Percentiles rank a stretch among this genome's conserved stretches.
These are phyloP conservation scores for Lactarius pseudohatsudake DNA, from an alignment of 768 basidiomycete species.

Conservation along the genomic window DNA sequence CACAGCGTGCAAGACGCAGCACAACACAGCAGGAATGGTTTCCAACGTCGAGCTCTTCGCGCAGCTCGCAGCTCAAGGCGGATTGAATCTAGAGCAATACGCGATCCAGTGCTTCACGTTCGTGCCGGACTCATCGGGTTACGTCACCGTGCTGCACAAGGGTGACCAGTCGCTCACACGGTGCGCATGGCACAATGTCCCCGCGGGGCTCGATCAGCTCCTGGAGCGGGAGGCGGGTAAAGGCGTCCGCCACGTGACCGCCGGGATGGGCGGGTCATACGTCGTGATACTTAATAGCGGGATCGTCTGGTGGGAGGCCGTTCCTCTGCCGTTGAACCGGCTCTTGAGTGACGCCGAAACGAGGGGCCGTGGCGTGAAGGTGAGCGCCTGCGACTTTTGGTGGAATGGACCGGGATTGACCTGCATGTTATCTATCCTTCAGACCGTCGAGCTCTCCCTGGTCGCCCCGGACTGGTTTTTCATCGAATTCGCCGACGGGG, in stretches of 20 bases:
- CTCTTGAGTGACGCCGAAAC: constrained; percentile 10
- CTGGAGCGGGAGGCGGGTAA: constrained; percentile 6
- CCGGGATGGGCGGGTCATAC: constrained; percentile 11
- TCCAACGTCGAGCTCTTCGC: constrained; percentile 19
- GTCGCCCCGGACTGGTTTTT: constrained; percentile 10
- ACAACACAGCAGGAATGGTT: background rate
- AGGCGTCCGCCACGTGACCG: constrained; percentile 22
- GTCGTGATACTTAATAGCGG: constrained; percentile 18
- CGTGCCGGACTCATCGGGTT: constrained; percentile 15
- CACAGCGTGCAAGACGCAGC: constrained; percentile 17
- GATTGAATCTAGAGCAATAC: constrained; percentile 8
- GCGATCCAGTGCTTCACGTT: constrained; percentile 19
- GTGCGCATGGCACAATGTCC: constrained; percentile 20
- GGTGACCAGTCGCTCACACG: constrained; percentile 2
- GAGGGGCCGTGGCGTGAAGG: constrained; percentile 2
- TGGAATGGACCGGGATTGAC: background rate
- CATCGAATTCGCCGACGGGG: constrained; percentile 17
- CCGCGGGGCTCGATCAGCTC: background rate
- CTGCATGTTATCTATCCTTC: background rate
- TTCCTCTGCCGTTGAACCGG: constrained; percentile 4
- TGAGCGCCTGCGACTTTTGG: background rate
- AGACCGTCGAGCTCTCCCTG: constrained; percentile 22
- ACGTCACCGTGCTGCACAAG: constrained; percentile 16
- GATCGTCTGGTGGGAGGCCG: constrained; percentile 9
- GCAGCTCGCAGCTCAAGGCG: background rate